Evolutionary conservation across 768 basidiomycete species (phyloP).

Genomic region (Tricholoma bakamatsutake): DNA sequence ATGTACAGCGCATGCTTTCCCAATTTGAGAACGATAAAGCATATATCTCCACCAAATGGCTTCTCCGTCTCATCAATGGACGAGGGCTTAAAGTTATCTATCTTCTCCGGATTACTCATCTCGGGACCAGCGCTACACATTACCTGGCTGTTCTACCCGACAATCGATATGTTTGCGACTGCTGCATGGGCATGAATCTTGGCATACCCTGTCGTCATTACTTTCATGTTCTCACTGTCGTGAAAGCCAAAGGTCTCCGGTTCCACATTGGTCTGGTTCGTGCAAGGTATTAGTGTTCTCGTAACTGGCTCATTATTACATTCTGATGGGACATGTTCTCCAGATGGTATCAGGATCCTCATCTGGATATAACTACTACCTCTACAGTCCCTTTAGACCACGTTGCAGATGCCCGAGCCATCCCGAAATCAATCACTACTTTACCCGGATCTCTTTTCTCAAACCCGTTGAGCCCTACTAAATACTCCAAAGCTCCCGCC

Average conservation of each 20-base stretch:
- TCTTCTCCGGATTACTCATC: conserved; percentile 14
- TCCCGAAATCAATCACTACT: no score
- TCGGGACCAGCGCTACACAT: conserved; percentile 17
- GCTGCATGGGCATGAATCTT: conserved; percentile 27
- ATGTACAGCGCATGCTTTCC: conserved; percentile 17
- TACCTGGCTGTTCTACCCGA: conserved; percentile 21
- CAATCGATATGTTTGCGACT: conserved; percentile 27
- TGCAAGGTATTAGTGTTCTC: no score
- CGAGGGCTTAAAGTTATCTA: conserved; percentile 17
- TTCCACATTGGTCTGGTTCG: conserved; percentile 25
- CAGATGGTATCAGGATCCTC: no score
- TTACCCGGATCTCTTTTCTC: no score
- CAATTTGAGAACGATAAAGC: conserved; percentile 23
- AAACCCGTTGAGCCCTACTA: no score
- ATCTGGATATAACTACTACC: no score
- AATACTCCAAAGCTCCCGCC: no score
- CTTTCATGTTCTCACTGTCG: conserved; percentile 19
- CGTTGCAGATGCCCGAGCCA: no score
- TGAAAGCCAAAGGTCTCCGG: conserved; percentile 9
- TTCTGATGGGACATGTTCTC: no score
- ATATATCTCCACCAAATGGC: conserved; percentile 22
- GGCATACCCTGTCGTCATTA: conserved; percentile 29
- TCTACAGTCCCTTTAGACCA: no score
- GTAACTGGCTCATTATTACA: no score
- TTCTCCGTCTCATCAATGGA: conserved; percentile 17